Evolutionary conservation across 495 filamentous ascomycete species (phyloP).

Genomic region (Annulohypoxylon stygium): DNA sequence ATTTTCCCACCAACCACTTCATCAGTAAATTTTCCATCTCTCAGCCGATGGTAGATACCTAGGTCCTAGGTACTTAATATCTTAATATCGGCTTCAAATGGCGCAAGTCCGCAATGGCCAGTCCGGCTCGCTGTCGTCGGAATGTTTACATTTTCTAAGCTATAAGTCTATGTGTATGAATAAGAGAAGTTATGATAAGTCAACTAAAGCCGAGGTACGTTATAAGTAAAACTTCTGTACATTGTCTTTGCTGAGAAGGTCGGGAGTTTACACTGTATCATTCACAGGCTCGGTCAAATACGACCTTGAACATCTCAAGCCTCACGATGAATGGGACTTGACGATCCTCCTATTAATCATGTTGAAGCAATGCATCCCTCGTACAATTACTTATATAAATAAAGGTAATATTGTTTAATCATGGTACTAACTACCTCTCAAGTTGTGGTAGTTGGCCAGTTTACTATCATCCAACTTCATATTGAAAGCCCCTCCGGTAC

Average conservation of each 20-base stretch:
- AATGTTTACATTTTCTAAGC: not conserved
- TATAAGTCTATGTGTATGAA: not conserved
- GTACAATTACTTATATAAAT: not conserved
- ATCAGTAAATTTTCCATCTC: not conserved
- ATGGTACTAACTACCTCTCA: too few relatives aligned
- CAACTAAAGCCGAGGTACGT: not conserved
- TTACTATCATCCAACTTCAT: too few relatives aligned
- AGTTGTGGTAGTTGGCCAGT: too few relatives aligned
- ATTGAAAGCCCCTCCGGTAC: not conserved
- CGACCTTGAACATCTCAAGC: not conserved
- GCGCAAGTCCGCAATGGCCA: not conserved
- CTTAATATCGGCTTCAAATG: not conserved
- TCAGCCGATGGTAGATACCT: not conserved
- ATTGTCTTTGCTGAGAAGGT: not conserved
- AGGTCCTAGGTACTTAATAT: not conserved
- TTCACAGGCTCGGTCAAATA: not conserved
- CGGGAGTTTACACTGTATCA: not conserved
- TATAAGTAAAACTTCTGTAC: not conserved
- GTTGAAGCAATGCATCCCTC: not conserved
- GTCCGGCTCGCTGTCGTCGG: not conserved
- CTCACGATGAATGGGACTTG: not conserved
- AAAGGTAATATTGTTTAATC: not conserved
- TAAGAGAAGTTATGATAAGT: too few relatives aligned
- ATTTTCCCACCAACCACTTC: constrained; percentile 13
- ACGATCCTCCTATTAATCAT: not conserved